These are phyloP conservation scores for Eragrostis curvula DNA, from an alignment of 176 grass and related monocot species.

Conservation along the genomic window DNA sequence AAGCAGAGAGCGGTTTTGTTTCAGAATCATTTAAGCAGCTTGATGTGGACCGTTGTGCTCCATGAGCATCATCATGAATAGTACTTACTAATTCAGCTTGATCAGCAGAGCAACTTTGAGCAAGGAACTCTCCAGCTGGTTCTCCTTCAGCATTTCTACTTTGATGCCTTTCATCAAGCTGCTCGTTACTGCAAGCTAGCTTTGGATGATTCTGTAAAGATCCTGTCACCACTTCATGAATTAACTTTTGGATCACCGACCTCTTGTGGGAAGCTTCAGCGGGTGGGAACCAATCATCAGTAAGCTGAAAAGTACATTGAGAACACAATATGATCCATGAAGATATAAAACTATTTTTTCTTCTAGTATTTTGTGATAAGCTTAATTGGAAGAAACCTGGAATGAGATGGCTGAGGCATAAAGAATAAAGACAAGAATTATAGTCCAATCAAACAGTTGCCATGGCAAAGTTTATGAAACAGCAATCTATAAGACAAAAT, in stretches of 20 bases:
- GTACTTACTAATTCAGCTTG: slow-evolving; percentile 41
- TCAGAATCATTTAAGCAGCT: slow-evolving; percentile 50
- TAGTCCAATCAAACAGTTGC: neutral
- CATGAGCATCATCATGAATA: slow-evolving; percentile 34
- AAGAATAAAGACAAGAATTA: neutral
- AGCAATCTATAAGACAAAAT: neutral
- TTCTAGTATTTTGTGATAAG: slow-evolving; percentile 14
- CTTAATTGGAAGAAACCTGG: neutral
- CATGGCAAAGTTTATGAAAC: neutral
- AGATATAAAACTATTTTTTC: slow-evolving; percentile 19
- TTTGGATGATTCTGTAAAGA: slow-evolving; percentile 43
- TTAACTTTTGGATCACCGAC: slow-evolving; percentile 74
- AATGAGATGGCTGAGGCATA: neutral
- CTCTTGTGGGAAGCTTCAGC: slow-evolving; percentile 94
- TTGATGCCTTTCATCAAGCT: slow-evolving; percentile 49
- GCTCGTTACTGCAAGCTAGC: slow-evolving; percentile 34
- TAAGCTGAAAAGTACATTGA: slow-evolving; percentile 66
- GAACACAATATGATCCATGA: slow-evolving; percentile 13
- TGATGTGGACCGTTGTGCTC: slow-evolving; percentile 35
- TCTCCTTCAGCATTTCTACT: slow-evolving; percentile 54
- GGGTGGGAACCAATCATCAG: slow-evolving; percentile 81
- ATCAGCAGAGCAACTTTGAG: slow-evolving; percentile 42
- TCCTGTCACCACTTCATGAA: slow-evolving; percentile 56
- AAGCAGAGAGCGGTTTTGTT: slow-evolving; percentile 33
- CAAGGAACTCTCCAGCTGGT: slow-evolving; percentile 49